Evolutionary conservation across 129 eudicot species (phyloP).

Genomic region (Solidago caesia): DNA sequence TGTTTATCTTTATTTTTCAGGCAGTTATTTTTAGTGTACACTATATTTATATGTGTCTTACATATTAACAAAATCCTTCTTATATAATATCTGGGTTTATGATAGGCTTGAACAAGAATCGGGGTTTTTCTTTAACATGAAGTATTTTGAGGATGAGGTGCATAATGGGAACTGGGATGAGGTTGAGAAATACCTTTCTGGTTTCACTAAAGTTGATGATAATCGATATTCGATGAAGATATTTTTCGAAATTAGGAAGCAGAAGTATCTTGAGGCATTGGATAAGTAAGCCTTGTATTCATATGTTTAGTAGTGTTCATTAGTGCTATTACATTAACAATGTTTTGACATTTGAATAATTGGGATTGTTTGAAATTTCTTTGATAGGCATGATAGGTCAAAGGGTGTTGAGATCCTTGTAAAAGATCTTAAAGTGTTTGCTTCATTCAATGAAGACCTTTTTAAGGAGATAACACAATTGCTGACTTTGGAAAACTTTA

Average conservation of each 20-base stretch:
- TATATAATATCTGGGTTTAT: background rate
- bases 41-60: no score
- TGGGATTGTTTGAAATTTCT: constrained; percentile 21
- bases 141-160: constrained; percentile 90
- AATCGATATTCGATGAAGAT: constrained; percentile 97
- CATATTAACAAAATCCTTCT: no score
- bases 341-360: background rate
- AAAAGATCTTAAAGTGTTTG: constrained; percentile 90
- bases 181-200: constrained; percentile 81
- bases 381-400: constrained; percentile 73
- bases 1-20: background rate
- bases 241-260: constrained; percentile 91
- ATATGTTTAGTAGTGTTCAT: constrained; percentile 1
- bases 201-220: constrained; percentile 88
- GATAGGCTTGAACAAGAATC: constrained; percentile 86
- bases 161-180: constrained; percentile 91
- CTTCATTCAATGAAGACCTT: constrained; percentile 88
- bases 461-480: constrained; percentile 91
- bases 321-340: background rate
- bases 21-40: no score
- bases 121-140: constrained; percentile 89
- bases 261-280: constrained; percentile 96
- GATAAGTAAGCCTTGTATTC: constrained; percentile 55
- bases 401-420: constrained; percentile 87
- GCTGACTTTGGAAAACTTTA: constrained; percentile 77